Evolutionary conservation across 2,329 filamentous ascomycete genomes (phyloP), one percentile per base, ranked within the genome.

Genomic region (Monosporascus sp.): DNA sequence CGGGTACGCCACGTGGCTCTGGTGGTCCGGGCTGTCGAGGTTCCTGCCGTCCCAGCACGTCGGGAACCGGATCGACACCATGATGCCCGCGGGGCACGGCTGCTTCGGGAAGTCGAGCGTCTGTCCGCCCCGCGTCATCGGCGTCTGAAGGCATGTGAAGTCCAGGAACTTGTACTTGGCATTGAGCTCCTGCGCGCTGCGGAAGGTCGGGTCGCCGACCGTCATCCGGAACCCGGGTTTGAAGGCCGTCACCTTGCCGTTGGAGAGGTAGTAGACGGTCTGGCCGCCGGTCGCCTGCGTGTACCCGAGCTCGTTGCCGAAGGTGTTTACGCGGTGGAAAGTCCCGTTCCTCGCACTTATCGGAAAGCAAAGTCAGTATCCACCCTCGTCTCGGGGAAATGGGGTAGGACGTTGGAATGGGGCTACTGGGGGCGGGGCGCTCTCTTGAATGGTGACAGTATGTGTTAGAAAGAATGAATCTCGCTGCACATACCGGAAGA

Each of bases 41-140:
- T 78, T 69, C 41, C 68, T 68, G 38, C 78, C 78, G 52, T 81
- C 70, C 78, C 78, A 81, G 68, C 78, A 65, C 61, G 68, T 72
- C 18, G 75, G 75, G 66, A 77, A 76, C 5, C 72, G 70, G 55
- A 73, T 69, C 49, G 75, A 75, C 45, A 73, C 68, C 65, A 74
- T 69, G 49, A 70, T 70, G 3, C 67, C 68, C 3, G 61, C 63
- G 20, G 61, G 59, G 59, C 68, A 71, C 2, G 62, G 56, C 59
- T 60, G 64, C 51, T 63, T 65, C 4, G 73, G 73, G 58, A 76
- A 68, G 50, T 69, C 61, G 50, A 65, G 59, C 1, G 69, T 71
- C 62, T 73, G 72, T 44, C 65, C 67, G 11, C 62, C 66, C 27
- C 72, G 65, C 2, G 70, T 72, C 50, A 64, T 66, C 43, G 64